phyloP scores from a whole-genome alignment of 345 rosid species.

The Aquilaria sinensis region DNA sequence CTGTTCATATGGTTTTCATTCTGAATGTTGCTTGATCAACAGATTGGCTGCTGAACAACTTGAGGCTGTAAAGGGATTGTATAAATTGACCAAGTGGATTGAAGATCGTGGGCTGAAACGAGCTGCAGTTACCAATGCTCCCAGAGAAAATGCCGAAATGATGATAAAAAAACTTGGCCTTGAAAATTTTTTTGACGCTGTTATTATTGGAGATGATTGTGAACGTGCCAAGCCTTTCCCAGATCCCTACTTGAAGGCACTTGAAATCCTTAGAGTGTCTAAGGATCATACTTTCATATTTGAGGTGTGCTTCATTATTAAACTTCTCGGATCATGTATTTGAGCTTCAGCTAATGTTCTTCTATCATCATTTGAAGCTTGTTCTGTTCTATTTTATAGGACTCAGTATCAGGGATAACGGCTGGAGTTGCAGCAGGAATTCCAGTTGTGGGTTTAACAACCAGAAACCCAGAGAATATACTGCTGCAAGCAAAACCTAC shows the following conservation, averaged over 20 bases:
- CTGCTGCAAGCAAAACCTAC: constrained; percentile 74
- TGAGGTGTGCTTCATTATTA: constrained; percentile 41
- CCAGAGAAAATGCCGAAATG: constrained; percentile 79
- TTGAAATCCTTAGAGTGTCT: constrained; percentile 64
- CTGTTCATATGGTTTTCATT: neutral
- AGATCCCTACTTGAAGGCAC: constrained; percentile 82
- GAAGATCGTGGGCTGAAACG: constrained; percentile 79
- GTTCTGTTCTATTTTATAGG: constrained; percentile 28
- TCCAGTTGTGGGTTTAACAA: constrained; percentile 76
- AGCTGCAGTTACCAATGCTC: constrained; percentile 97
- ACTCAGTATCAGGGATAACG: constrained; percentile 81
- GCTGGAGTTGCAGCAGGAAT: constrained; percentile 97
- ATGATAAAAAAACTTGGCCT: constrained; percentile 80
- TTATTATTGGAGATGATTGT: constrained; percentile 74
- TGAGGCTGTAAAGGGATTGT: constrained; percentile 56
- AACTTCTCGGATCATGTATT: neutral
- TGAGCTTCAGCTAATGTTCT: neutral
- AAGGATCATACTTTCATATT: constrained; percentile 78
- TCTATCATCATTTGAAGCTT: neutral
- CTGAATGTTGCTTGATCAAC: constrained; percentile 11
- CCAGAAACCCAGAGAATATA: constrained; percentile 62
- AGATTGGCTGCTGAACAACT: constrained; percentile 69
- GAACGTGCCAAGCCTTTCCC: constrained; percentile 87
- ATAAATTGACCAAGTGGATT: constrained; percentile 71
- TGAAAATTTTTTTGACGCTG: constrained; percentile 61